Evolutionary conservation across 176 grass and related monocot species (phyloP).

Genomic region (Zoysia pacifica): DNA sequence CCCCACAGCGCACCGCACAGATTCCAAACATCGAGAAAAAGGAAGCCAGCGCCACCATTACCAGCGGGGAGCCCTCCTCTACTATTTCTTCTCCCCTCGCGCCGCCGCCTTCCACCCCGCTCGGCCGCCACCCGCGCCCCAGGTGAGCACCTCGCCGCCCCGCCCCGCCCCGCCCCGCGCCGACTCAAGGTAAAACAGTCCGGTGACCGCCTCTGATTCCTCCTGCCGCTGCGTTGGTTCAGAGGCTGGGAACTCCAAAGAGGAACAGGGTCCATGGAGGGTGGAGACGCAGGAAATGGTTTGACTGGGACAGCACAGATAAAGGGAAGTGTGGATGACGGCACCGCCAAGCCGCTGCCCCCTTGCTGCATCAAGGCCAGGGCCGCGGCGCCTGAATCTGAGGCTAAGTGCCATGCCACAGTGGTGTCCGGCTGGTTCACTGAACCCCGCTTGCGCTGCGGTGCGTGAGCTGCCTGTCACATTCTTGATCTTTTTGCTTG

Average conservation of each 20-base stretch:
- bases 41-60: neutral
- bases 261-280: conserved; percentile 73
- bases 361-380: conserved; percentile 93
- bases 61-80: neutral
- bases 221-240: conserved; percentile 9
- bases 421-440: conserved; percentile 97
- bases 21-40: neutral
- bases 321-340: conserved; percentile 72
- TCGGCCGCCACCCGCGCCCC: conserved; percentile 9
- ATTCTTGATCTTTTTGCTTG: neutral
- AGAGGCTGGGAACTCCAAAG: conserved; percentile 81
- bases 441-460: conserved; percentile 42
- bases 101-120: neutral
- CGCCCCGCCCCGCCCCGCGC: neutral
- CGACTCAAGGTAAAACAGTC: no score
- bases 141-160: neutral
- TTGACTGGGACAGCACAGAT: conserved; percentile 45
- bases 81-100: conserved; percentile 29
- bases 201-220: no score
- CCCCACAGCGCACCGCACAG: neutral
- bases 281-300: conserved; percentile 69
- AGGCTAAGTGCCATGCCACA: conserved; percentile 82
- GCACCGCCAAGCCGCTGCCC: conserved; percentile 44
- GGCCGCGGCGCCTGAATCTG: conserved; percentile 62
- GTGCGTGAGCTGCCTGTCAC: conserved; percentile 13